Evolutionary conservation across 345 rosid genomes (phyloP), one percentile per base, ranked within the genome.

Genomic region (Corchorus olitorius): DNA sequence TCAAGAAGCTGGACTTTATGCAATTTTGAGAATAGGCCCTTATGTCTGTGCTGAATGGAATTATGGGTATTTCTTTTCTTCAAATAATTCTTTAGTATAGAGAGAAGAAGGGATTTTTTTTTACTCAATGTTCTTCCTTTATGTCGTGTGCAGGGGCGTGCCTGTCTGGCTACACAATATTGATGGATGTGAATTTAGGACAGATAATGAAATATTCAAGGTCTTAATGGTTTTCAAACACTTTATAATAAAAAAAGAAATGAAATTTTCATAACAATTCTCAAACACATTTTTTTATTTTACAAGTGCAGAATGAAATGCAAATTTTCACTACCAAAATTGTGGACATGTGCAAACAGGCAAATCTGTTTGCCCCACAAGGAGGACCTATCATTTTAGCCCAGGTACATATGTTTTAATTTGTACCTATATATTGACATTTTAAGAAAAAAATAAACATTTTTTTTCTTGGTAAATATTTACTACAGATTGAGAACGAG

Each of bases 401-500:
- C 49, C 91, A 88, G 88, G 92, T 88, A 27, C 27, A 0, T 17
- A 49, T 27, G 27, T 27, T 27, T 27, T 27, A 27, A 27, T 27
- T 27, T 27, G 1, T 27, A 27, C 27, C 27, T 27, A 27, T 27
- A 27, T 27, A 27, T 27, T 27, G 27, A 27, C 27, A 27, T 27
- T 27, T 27, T 27, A 27, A 27, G 27, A 27, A 27, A 27, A 27
- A 27, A 27, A 27, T 27, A 27, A 27, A 27, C 27, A 27, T 27
- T 27, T 27, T 27, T 27, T 27, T 27, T 27, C 27, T 27, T 27
- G 27, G 27, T 27, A 27, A 27, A 27, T 68, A n/a, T n/a, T n/a
- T n/a, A 7, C 46, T 8, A 33, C 54, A 93, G 96, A 89, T 94
- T 15, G 97, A 94, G 79, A 94, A 94, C 41, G 98, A 94, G 59